Base-by-base conservation (phyloP, 495 filamentous ascomycete species). In the Aspergillus saccharolyticus region DNA sequence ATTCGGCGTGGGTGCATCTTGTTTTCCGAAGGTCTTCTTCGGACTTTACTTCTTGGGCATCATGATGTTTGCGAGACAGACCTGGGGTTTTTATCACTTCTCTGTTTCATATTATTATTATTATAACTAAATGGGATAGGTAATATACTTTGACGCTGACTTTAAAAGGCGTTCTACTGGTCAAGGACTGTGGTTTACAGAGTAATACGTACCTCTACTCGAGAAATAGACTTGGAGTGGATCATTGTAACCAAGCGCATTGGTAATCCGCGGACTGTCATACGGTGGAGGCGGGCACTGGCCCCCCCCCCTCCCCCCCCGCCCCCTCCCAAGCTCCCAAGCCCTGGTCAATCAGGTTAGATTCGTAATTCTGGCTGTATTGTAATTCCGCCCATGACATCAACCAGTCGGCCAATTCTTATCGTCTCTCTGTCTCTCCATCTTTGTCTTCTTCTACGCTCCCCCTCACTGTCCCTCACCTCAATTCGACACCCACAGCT, bases 101-200 rank as follows among this genome's bases (percentile, higher is more conserved):
- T 39, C 33, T 39, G 33, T 39, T 39, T 39, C 33, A 39, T 39
- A 39, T 18, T 48, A 49, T 14, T 56, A n/a, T n/a, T n/a, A n/a
- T n/a, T n/a, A n/a, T n/a, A n/a, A n/a, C n/a, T n/a, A n/a, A 39
- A 12, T 50, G 21, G 6, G n/a, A 44, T 43, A 55, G 15, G 44
- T 7, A 20, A 28, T 59, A 16, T 55, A 51, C 53, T 39, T 58
- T 24, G 46, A 50, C 57, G 51, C 19, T 53, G 33, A 39, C 33
- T 6, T 9, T 39, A 39, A 5, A 15, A 39, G 7, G 33, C 14
- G 33, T 39, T 39, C 33, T 39, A 39, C 33, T 39, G 33, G 33
- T 39, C 33, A 12, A 39, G 7, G 25, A 5, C 33, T n/a, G n/a
- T n/a, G n/a, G n/a, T 15, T 39, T 39, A 39, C 33, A 39, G 33